Base-by-base conservation (phyloP, 148 eudicot genomes). In the Rhododendron mucronatum region DNA sequence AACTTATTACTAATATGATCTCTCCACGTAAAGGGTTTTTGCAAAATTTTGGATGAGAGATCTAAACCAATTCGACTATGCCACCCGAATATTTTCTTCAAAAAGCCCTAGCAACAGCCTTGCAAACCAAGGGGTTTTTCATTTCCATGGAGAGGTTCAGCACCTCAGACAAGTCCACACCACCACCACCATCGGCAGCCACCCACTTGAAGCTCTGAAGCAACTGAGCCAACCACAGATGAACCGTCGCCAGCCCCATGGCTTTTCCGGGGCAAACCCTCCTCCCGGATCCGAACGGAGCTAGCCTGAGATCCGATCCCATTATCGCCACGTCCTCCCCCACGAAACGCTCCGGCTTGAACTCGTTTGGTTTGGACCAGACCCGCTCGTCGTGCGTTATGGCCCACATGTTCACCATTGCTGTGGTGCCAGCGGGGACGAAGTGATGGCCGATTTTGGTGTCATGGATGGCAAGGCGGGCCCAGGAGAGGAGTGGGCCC, bases 321-420 rank as follows among this genome's bases (percentile, higher is more conserved):
- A 94, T 91, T 61, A 95, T 93, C 5, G 93, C 14, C 6, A 97
- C 94, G 26, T 97, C 96, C 85, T 95, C 94, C 26, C 86, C 91
- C 63, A 94, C 16, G 86, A 97, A 94, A 88, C 99, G 86, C 39
- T 94, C 95, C 0, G 99, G 99, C 35, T 87, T 82, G 88, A 95
- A 97, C 78, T 87, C 88, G 4, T 92, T 83, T 0, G 98, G 93
- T 30, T 93, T 88, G 0, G 93, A 2, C 99, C 99, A 97, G 0
- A 96, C 84, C 8, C 77, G 82, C 18, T 92, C 90, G n/a, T 95
- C 94, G 45, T 97, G 98, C 67, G 99, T 92, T 88, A 97, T 97
- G 78, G 99, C 94, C 95, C 94, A 95, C 98, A 97, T 97, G 95
- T 97, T 97, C 2, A 97, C 99, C 96, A 97, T 97, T 2, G 99